Conservation (phyloP, 2,329 filamentous ascomycete species). For the Colletotrichum euphorbiae region DNA sequence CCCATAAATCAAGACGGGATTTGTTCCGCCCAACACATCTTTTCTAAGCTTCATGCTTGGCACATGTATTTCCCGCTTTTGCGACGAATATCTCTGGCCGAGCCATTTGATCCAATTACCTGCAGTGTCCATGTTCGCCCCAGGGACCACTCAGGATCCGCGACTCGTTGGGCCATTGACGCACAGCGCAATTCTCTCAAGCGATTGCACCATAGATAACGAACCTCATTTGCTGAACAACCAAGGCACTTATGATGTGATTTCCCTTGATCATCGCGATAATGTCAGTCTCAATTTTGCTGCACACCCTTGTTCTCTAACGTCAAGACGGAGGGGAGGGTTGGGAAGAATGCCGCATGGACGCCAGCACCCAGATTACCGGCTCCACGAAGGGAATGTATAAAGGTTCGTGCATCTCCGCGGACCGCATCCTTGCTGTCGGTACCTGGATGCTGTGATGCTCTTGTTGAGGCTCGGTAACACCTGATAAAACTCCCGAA, state of each 20-base stretch:
- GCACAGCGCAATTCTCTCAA: slow-evolving; percentile 26
- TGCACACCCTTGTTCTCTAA: slow-evolving; percentile 3
- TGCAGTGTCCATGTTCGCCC: not conserved
- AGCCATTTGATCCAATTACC: not conserved
- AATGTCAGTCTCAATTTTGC: not conserved
- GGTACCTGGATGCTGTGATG: slow-evolving; percentile 11
- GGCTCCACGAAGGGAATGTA: slow-evolving; percentile 21
- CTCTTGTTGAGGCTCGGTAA: slow-evolving; percentile 1
- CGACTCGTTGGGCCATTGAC: slow-evolving; percentile 13
- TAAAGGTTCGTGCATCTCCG: slow-evolving; percentile 37
- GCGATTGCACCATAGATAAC: slow-evolving; percentile 41
- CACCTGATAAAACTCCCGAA: not conserved
- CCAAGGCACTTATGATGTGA: slow-evolving; percentile 27
- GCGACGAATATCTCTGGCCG: not conserved
- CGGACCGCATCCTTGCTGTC: slow-evolving; percentile 7
- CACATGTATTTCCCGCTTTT: not conserved
- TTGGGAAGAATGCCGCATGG: not conserved
- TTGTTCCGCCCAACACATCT: slow-evolving; percentile 5
- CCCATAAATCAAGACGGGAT: slow-evolving; percentile 10
- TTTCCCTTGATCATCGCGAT: slow-evolving; percentile 29
- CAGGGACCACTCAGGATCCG: slow-evolving; percentile 26
- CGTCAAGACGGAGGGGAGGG: not conserved
- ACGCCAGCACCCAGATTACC: slow-evolving; percentile 12
- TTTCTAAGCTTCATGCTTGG: slow-evolving; percentile 8
- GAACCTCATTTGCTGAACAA: slow-evolving; percentile 10